Conservation (phyloP, 495 filamentous ascomycete species). For the Tuber umbilicatum region DNA sequence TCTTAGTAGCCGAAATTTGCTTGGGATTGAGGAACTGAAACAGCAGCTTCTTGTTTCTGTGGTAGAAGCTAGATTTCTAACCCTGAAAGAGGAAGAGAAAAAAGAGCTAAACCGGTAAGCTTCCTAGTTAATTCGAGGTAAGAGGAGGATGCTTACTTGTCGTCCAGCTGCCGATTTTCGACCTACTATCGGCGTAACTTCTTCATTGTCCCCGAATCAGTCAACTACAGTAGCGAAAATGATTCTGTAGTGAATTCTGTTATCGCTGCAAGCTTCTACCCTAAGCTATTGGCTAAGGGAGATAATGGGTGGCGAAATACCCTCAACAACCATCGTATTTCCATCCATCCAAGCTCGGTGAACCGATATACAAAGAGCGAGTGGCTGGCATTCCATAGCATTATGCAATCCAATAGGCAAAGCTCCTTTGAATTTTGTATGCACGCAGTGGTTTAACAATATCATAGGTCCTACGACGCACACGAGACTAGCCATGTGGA, state of each 20-base stretch:
- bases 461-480: slow-evolving; percentile 64
- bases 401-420: slow-evolving; percentile 82
- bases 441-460: slow-evolving; percentile 3
- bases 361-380: slow-evolving; percentile 61
- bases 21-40: slow-evolving; percentile 90
- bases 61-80: slow-evolving; percentile 73
- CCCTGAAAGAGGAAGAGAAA: slow-evolving; percentile 62
- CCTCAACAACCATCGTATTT: slow-evolving; percentile 80
- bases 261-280: slow-evolving; percentile 89
- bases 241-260: slow-evolving; percentile 70
- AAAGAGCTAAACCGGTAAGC: slow-evolving; percentile 54
- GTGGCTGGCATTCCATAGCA: slow-evolving; percentile 89
- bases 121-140: slow-evolving; percentile 5
- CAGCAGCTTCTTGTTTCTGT: slow-evolving; percentile 76
- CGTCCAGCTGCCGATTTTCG: slow-evolving; percentile 38
- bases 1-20: slow-evolving; percentile 71
- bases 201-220: slow-evolving; percentile 66
- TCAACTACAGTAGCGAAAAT: slow-evolving; percentile 67
- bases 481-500: slow-evolving; percentile 81
- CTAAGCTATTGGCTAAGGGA: slow-evolving; percentile 78
- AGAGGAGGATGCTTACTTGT: neutral
- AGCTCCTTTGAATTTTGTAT: slow-evolving; percentile 22
- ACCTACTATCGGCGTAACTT: slow-evolving; percentile 60
- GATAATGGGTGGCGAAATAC: slow-evolving; percentile 87
- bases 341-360: slow-evolving; percentile 74